These are phyloP conservation scores for Pseudogymnoascus sp. DNA, from an alignment of 2,329 filamentous ascomycete species.

Conservation along the genomic window DNA sequence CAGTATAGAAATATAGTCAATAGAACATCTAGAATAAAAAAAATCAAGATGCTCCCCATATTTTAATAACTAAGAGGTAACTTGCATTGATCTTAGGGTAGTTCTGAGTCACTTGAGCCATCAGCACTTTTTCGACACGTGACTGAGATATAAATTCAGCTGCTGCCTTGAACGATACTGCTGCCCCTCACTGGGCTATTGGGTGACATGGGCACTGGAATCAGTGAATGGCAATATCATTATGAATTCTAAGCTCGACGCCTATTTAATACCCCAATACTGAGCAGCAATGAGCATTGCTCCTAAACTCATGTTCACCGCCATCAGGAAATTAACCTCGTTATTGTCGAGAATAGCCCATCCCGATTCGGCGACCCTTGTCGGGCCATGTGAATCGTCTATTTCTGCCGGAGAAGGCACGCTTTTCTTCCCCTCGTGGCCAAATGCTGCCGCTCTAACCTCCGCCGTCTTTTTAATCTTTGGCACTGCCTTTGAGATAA, in stretches of 20 bases:
- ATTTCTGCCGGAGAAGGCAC: slow-evolving; percentile 33
- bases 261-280: slow-evolving; percentile 11
- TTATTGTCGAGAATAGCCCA: slow-evolving; percentile 86
- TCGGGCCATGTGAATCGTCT: slow-evolving; percentile 25
- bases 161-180: no score
- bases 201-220: not conserved
- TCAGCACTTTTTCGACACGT: no score
- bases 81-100: no score
- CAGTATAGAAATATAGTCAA: no score
- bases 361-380: slow-evolving; percentile 53
- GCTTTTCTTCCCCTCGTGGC: slow-evolving; percentile 36
- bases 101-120: no score
- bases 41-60: no score
- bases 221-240: not conserved
- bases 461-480: slow-evolving; percentile 30
- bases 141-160: no score
- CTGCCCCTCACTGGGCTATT: not conserved
- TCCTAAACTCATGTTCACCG: slow-evolving; percentile 66
- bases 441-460: slow-evolving; percentile 36
- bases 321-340: slow-evolving; percentile 90
- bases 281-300: slow-evolving; percentile 56
- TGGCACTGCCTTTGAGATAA: slow-evolving; percentile 34
- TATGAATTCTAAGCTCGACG: not conserved
- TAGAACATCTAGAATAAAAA: no score
- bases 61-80: no score